Base-by-base conservation (phyloP, 352 stramenopile species). In the Peronosclerospora sorghi region DNA sequence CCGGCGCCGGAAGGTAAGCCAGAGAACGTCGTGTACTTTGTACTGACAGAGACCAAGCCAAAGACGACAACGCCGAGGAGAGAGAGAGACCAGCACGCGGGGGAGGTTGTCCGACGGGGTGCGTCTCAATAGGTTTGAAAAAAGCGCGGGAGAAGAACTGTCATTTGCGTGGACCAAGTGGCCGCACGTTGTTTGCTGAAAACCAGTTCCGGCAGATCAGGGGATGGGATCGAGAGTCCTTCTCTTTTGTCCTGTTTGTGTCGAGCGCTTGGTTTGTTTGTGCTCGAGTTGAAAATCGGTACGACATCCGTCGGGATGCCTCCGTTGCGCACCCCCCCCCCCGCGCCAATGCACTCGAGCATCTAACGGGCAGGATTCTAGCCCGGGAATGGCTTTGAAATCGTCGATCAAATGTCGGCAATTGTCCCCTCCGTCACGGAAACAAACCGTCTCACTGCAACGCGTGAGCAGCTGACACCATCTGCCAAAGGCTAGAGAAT, bases 41-140 rank as follows among this genome's bases (percentile, higher is more conserved):
- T 8, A 8, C 29, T 37, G 27, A 37, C 32, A 20, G 20, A 45
- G 4, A 29, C 35, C 12, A 18, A 94, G 72, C 23, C 32, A 7
- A 18, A 17, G 8, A 95, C 49, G n/a, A n/a, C n/a, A n/a, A 93
- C 39, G 4, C 64, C 71, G 32, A 92, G 68, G 0, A 79, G n/a
- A 39, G 6, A 67, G 27, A 17, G 59, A 72, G 9, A 94, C 63
- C 12, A 71, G 54, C 2, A 86, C 56, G 3, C 85, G 68, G 3
- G 73, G 71, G 7, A 85, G 40, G 59, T 91, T 94, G 59, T 96
- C 95, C 41, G 64, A 65, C 24, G 83, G 78, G 12, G 67, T 86
- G 12, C 86, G 67, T n/a, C n/a, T 70, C 71, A 95, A 49, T 74
- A 73, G 9, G 48, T 36, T 12, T 51, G 45, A 28, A 50, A 35